Evolutionary conservation across 2,329 filamentous ascomycete species (phyloP), one percentile per base, ranked within the genome.

Genomic region (Kalmusia sp.): DNA sequence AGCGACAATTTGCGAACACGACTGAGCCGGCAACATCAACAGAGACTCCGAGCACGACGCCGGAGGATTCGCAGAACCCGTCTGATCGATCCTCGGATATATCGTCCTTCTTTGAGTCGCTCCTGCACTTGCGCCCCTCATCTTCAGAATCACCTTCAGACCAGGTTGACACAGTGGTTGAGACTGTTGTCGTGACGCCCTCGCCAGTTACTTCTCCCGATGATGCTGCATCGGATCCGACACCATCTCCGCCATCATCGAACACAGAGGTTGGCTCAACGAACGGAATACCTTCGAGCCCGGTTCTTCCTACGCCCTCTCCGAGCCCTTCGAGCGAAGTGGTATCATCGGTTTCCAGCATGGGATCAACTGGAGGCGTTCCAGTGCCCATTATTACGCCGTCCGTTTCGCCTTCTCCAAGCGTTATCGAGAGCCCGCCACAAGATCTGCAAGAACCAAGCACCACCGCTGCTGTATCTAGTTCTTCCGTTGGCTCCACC

Each of bases 1-100:
- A 79, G 67, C 70, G 79, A 46, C 72, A 77, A 59, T 74, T 74
- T 48, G 60, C 69, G 46, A 74, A 76, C 49, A 64, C 58, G 21
- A 73, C 73, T 34, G 60, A 63, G 14, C 59, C 70, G 15, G 65
- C 68, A 34, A 50, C 60, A 4, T 48, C 61, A 4, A 45, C 65
- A 37, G 44, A 47, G 6, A 59, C 65, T 14, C 62, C 63, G n/a
- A 68, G 60, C 54, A 61, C 58, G 35, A 61, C 61, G 9, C 45
- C 59, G 14, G 48, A 62, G 45, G 49, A 64, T 38, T 57, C 61
- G 22, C 60, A 63, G 25, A 60, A 67, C 35, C 50, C 64, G n/a
- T 28, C 39, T 12, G 33, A 44, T 19, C 43, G 19, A 9, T 35
- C 43, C 19, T 15, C 50, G 2, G 64, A 70, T 24, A 55, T 68